Base-by-base conservation (phyloP, 495 filamentous ascomycete genomes). In the Tuber umbilicatum region DNA sequence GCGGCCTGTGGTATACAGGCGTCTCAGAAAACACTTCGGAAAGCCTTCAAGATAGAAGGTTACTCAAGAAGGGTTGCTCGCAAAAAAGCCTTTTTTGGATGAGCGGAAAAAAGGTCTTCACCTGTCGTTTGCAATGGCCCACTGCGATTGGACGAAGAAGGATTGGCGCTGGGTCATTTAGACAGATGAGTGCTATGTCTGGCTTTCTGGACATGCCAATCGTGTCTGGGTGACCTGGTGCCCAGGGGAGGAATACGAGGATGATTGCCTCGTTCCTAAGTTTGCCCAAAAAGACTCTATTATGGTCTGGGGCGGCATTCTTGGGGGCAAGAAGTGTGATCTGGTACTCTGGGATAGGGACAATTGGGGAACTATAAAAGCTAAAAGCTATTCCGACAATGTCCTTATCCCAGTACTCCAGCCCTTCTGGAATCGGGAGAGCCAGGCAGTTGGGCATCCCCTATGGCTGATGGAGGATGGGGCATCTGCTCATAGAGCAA, bases 381-480 rank as follows among this genome's bases (percentile, higher is more conserved):
- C 45, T 23, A n/a, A 35, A 27, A 73, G 27, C 37, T 75, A 75
- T 39, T 27, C 68, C 2, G 47, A 73, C 14, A 35, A 72, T 72
- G 45, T 42, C 21, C 31, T 77, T 67, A 39, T 0, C 23, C 37
- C 39, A 47, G 47, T 72, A 19, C 42, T 77, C 27, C 60, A 72
- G 31, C 69, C 73, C 40, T 68, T 72, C 41, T 69, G 69, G 47
- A 45, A 72, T 43, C 39, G 55, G 17, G 16, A 75, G 37, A 47
- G 31, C 41, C 1, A 68, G 47, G 69, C 38, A 45, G 31, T 40
- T 38, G 55, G 72, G 41, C 7, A 16, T 4, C 68, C 68, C 31
- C 71, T 76, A 4, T 55, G 40, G 50, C 7, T 76, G 10, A 76
- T 70, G 67, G 75, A 76, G 37, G 71, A 67, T 41, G 35, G 37